These are phyloP conservation scores for Leccinum incarnatum DNA, from an alignment of 768 basidiomycete genomes.

Conservation along the genomic window DNA sequence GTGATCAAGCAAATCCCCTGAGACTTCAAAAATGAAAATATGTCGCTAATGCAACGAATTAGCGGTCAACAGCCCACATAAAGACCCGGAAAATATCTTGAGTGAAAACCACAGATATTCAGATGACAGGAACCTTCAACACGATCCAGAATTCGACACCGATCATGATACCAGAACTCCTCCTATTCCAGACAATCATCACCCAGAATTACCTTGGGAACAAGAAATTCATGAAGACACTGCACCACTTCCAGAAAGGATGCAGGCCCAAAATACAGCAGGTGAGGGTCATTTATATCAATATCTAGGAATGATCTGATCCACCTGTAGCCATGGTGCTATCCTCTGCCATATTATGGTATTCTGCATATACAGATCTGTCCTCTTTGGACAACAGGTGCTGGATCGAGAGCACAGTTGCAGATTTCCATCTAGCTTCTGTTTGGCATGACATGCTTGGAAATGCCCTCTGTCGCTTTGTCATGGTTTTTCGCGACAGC, in stretches of 20 bases:
- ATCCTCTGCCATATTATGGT: not conserved
- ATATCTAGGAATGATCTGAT: not conserved
- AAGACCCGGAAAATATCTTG: too few relatives aligned
- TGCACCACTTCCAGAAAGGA: not conserved
- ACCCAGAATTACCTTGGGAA: not conserved
- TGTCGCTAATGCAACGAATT: too few relatives aligned
- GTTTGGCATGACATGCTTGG: slow-evolving; percentile 1
- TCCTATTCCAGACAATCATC: too few relatives aligned
- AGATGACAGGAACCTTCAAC: too few relatives aligned
- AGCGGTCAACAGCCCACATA: too few relatives aligned
- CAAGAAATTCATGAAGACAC: not conserved
- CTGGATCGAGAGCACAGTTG: slow-evolving; percentile 2
- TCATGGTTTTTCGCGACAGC: not conserved
- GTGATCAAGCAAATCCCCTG: too few relatives aligned
- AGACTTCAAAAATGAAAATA: too few relatives aligned
- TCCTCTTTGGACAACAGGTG: not conserved
- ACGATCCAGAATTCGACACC: too few relatives aligned
- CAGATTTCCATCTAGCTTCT: slow-evolving; percentile 2
- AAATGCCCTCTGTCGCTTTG: not conserved
- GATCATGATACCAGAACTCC: too few relatives aligned
- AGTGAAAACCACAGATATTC: too few relatives aligned
- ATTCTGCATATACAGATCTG: not conserved
- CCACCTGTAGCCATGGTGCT: not conserved
- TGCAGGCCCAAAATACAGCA: not conserved
- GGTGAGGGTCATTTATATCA: not conserved